Base-by-base conservation (phyloP, 2,329 filamentous ascomycete species). In the Aspergillus clavatus region DNA sequence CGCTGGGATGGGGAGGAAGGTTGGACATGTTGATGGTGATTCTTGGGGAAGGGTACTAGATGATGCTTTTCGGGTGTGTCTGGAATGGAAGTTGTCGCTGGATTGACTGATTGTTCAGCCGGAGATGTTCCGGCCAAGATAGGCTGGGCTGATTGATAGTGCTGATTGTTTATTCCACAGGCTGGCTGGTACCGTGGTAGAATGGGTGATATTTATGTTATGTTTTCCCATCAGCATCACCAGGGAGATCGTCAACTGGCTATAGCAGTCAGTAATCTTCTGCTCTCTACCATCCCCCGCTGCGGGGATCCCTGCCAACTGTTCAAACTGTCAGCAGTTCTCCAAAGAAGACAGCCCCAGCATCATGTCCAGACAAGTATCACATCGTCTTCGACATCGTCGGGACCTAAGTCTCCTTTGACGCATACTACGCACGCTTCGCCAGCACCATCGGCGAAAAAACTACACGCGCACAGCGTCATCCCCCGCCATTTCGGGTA, bases 351-450 rank as follows among this genome's bases (percentile, higher is more conserved):
- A 7, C 28, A 46, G 19, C 12, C 8, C 24, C 14, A 33, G 48
- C 12, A 44, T 43, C 28, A 40, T 31, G 4, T 22, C 36, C 16
- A 31, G 45, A 21, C 75, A 75, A 43, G n/a, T n/a, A n/a, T n/a
- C 67, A 76, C 48, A 66, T 75, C 45, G 72, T 76, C 23, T 76
- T 76, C 51, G 73, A 77, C 55, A 69, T 80, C 2, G 77, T 80
- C 42, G 72, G 72, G 11, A 75, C 72, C 14, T 67, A 68, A 39
- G 69, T 75, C 36, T 69, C 64, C 21, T 73, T 70, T 53, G 62
- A 71, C n/a, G 64, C 66, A 24, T 72, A 68, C 53, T 71, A 64
- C 54, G 48, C 55, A 24, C 51, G 58, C 40, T 69, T 75, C 42
- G 57, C 69, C 18, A 27, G 53, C 6, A 54, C 59, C 14, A 61